These are phyloP conservation scores for Hygrophorus pudorinus DNA, from an alignment of 768 basidiomycete species.

Conservation along the genomic window DNA sequence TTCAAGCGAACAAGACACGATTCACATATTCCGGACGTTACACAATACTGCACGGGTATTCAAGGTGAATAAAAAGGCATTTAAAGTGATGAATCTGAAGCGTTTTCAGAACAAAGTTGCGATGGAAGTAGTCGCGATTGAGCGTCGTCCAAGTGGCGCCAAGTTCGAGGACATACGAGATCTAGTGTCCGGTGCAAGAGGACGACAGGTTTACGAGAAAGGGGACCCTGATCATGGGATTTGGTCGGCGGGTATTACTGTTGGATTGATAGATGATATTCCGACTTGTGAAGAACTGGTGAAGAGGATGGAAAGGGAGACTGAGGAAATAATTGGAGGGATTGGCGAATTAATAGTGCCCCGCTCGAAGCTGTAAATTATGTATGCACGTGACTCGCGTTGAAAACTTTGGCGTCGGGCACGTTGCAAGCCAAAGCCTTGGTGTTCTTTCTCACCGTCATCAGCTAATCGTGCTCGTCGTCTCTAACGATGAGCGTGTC, in stretches of 20 bases:
- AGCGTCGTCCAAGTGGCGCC: constrained; percentile 71
- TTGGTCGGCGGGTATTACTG: constrained; percentile 60
- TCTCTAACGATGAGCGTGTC: neutral
- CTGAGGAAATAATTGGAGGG: constrained; percentile 52
- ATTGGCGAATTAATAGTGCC: constrained; percentile 25
- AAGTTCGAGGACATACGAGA: constrained; percentile 81
- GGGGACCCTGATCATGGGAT: constrained; percentile 86
- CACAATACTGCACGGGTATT: constrained; percentile 78
- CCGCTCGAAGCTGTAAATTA: constrained; percentile 30
- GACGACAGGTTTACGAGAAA: constrained; percentile 65
- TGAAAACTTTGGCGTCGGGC: neutral
- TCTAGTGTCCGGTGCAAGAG: constrained; percentile 62
- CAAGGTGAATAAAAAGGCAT: constrained; percentile 24
- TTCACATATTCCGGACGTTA: constrained; percentile 86
- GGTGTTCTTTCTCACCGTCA: neutral
- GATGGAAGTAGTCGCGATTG: constrained; percentile 75
- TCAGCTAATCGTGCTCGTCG: neutral
- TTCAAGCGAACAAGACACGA: constrained; percentile 73
- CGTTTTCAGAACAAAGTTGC: constrained; percentile 54
- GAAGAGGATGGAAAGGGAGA: constrained; percentile 60
- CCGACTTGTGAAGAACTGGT: constrained; percentile 73
- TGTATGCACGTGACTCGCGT: constrained; percentile 4
- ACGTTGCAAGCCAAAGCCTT: neutral
- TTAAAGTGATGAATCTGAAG: no score
- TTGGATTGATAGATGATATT: constrained; percentile 75